Evolutionary conservation across 1,139 yeast genomes (phyloP), one percentile per base, ranked within the genome.

Genomic region (Magnusiomyces tetraspermus): DNA sequence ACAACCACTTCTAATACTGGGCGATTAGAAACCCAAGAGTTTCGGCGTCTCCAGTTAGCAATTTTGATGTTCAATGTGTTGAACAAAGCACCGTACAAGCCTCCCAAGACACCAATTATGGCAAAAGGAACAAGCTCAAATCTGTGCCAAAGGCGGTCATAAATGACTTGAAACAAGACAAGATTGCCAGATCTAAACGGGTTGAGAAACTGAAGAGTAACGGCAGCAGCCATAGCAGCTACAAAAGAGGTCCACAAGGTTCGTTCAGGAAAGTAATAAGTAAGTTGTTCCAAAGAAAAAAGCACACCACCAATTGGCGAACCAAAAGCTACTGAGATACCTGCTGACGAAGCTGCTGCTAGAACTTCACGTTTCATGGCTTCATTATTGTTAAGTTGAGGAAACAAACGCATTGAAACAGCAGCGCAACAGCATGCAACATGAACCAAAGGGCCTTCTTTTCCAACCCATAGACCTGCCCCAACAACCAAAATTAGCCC

Each of bases 301-400:
- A 90, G 68, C 0, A 90, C 95, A 3, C 97, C 97, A 17, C 97
- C 97, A 55, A 90, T 86, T 0, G 97, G 97, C 0, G 97, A 85
- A 53, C 89, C 89, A 69, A 90, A 90, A 0, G 97, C 97, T 2
- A 87, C 90, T 0, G 96, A 86, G 15, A 90, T 90, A 8, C 97
- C 97, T 0, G 95, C 88, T 0, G 96, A 95, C 1, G 94, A 80
- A 1, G 96, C 94, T 0, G 97, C 95, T 37, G 86, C 78, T 42
- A 88, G 70, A 54, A 80, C 71, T 61, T 83, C 92, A n/a, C 78
- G 71, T 55, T 77, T 71, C 6, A 76, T 69, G 0, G 70, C 68
- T 46, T 66, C 70, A 47, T 69, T 62, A 2, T 62, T 53, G 21
- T 61, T 58, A 31, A 66, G 49, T 1, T 54, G 55, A 2, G 73